Evolutionary conservation across 1,284 basidiomycete genomes (phyloP).

Genomic region (Jaminaea rosea): DNA sequence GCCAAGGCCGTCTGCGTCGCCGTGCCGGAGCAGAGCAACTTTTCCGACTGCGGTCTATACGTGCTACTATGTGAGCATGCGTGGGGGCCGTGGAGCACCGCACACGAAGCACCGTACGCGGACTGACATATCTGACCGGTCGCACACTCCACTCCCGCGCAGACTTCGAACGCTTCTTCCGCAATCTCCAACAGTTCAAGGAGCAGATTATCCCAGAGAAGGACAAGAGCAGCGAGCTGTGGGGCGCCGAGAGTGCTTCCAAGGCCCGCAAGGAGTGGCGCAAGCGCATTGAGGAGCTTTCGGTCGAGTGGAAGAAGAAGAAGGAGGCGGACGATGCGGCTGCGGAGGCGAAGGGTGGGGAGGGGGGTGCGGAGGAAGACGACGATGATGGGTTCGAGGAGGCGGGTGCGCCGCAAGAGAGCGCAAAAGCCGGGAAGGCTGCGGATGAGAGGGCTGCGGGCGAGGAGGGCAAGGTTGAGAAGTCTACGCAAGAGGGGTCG

Average conservation of each 20-base stretch:
- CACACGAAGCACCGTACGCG: background rate
- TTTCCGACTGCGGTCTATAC: slow-evolving; percentile 65
- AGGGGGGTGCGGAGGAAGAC: background rate
- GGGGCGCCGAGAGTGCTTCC: slow-evolving; percentile 14
- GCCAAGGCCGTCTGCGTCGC: slow-evolving; percentile 18
- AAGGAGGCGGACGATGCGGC: background rate
- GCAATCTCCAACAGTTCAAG: slow-evolving; percentile 18
- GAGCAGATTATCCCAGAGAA: background rate
- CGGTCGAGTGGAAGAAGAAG: slow-evolving; percentile 11
- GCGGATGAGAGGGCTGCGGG: background rate
- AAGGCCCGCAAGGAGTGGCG: slow-evolving; percentile 17
- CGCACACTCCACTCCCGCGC: background rate
- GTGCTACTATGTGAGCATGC: slow-evolving; percentile 29
- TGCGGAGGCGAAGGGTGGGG: background rate
- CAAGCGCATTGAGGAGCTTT: slow-evolving; percentile 5
- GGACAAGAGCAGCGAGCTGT: slow-evolving; percentile 9
- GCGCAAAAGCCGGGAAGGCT: background rate
- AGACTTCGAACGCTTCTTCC: slow-evolving; percentile 36
- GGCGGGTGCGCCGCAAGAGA: background rate
- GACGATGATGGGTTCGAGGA: background rate
- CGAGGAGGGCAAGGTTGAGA: background rate
- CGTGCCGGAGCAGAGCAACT: slow-evolving; percentile 66
- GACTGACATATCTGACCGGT: background rate
- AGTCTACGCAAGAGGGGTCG: no score
- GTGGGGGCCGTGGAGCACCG: background rate